Conservation (phyloP, 495 filamentous ascomycete genomes). For the Hypoxylon lenormandii region DNA sequence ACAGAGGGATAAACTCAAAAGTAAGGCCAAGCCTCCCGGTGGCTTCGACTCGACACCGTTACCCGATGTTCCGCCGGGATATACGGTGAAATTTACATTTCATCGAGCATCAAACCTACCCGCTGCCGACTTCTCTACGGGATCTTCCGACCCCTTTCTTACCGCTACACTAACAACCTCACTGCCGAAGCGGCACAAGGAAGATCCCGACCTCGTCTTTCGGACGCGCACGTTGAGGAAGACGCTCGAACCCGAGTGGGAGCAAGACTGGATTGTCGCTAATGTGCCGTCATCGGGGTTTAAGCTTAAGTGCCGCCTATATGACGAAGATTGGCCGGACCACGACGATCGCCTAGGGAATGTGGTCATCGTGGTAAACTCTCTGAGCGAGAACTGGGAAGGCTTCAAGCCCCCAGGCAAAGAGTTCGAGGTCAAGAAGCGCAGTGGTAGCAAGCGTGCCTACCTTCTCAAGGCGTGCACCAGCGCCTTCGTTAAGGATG, state of each 20-base stretch:
- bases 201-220: constrained; percentile 76
- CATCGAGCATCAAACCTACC: constrained; percentile 83
- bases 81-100: constrained; percentile 86
- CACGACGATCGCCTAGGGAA: constrained; percentile 90
- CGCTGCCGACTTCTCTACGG: constrained; percentile 77
- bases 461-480: constrained; percentile 75
- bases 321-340: constrained; percentile 88
- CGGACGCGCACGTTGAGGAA: constrained; percentile 80
- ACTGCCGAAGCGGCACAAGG: constrained; percentile 78
- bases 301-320: constrained; percentile 79
- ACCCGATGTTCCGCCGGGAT: constrained; percentile 76
- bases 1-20: constrained; percentile 70
- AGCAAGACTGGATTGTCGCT: constrained; percentile 85
- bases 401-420: constrained; percentile 69
- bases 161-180: constrained; percentile 72
- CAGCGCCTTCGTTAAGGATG: constrained; percentile 66
- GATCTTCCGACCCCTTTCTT: constrained; percentile 87
- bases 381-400: constrained; percentile 72
- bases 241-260: constrained; percentile 80
- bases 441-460: constrained; percentile 84
- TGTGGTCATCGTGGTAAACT: constrained; percentile 71
- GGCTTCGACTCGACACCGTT: constrained; percentile 84
- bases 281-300: constrained; percentile 85
- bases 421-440: constrained; percentile 79
- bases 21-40: constrained; percentile 74